These are phyloP conservation scores for Colletotrichum trifolii DNA, from an alignment of 2,329 filamentous ascomycete species.

Conservation along the genomic window DNA sequence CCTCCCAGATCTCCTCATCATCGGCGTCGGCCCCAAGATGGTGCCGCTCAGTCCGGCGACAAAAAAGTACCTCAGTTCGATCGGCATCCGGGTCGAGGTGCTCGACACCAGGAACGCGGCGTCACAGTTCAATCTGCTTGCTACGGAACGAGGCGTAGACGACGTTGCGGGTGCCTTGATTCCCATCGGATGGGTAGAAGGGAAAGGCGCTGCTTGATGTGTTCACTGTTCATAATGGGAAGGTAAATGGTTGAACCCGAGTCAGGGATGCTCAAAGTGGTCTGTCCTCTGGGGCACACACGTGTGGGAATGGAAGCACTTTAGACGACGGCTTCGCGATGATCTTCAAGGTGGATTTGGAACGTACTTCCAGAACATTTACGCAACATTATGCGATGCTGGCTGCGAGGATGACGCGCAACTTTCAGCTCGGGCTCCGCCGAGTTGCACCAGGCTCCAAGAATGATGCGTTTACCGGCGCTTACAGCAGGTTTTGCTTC, in stretches of 20 bases:
- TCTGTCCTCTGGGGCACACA: background rate
- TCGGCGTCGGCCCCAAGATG: constrained; percentile 85
- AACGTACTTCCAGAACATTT: background rate
- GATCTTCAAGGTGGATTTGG: background rate
- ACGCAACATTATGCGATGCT: background rate
- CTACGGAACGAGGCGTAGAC: constrained; percentile 89
- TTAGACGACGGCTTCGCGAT: constrained; percentile 3
- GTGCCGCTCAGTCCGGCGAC: constrained; percentile 81
- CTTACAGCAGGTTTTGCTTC: too few relatives aligned
- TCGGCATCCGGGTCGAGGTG: constrained; percentile 89
- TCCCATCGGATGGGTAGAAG: constrained; percentile 84
- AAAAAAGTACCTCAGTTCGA: constrained; percentile 74
- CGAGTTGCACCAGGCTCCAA: too few relatives aligned
- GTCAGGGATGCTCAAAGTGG: constrained; percentile 4
- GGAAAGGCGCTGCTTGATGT: constrained; percentile 51
- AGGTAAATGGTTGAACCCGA: background rate
- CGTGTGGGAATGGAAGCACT: background rate
- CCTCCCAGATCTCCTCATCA: constrained; percentile 80
- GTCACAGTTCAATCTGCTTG: constrained; percentile 92
- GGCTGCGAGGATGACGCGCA: background rate
- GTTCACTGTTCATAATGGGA: constrained; percentile 1
- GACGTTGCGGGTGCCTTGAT: constrained; percentile 90
- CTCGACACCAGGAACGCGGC: constrained; percentile 94
- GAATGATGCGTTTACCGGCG: too few relatives aligned
- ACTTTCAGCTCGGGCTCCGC: too few relatives aligned